These are phyloP conservation scores for Dactylorhiza incarnata DNA, from an alignment of 106 monocot genomes.

Conservation along the genomic window DNA sequence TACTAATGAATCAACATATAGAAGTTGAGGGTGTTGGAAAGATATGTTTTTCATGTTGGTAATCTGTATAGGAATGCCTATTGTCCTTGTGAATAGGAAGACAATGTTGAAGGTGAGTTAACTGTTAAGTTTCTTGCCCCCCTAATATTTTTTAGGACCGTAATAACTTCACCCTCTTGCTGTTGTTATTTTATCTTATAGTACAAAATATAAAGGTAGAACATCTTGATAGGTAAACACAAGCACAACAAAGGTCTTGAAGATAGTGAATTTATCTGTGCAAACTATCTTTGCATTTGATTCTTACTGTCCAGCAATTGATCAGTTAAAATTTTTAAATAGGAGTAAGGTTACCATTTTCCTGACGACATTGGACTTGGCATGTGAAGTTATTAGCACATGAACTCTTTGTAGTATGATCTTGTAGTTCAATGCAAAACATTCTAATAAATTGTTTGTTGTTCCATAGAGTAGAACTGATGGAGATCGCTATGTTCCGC, in stretches of 20 bases:
- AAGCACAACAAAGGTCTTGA: not conserved
- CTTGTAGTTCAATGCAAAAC: not conserved
- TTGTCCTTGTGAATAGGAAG: not conserved
- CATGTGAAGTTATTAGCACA: not conserved
- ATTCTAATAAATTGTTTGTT: not conserved
- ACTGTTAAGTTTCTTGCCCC: no score
- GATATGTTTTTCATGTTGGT: not conserved
- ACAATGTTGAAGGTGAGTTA: no score
- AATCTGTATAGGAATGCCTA: not conserved
- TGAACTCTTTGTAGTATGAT: not conserved
- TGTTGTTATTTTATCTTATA: constrained; percentile 1
- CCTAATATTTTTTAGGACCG: not conserved
- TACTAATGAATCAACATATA: not conserved
- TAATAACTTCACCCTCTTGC: not conserved
- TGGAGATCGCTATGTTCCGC: no score
- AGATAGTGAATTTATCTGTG: not conserved
- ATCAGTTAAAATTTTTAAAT: not conserved
- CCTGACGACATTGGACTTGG: not conserved
- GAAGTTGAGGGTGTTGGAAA: not conserved
- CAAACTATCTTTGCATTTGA: not conserved
- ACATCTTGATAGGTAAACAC: not conserved
- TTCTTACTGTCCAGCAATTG: not conserved
- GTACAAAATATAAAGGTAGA: not conserved
- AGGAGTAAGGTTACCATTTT: not conserved
- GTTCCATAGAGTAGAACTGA: not conserved